These are phyloP conservation scores for Globisporangium nagaii DNA, from an alignment of 352 stramenopile genomes.

Conservation along the genomic window DNA sequence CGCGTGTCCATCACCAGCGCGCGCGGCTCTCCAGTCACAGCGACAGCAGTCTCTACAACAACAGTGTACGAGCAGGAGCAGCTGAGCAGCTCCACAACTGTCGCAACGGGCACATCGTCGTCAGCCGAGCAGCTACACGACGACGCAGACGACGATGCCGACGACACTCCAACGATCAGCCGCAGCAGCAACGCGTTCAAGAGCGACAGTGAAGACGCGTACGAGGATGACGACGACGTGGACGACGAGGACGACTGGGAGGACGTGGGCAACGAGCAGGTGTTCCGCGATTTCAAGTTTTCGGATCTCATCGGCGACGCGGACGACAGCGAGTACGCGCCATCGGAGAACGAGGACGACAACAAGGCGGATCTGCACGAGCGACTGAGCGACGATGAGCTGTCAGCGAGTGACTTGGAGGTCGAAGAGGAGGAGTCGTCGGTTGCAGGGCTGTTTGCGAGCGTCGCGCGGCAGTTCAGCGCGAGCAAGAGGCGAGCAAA, in stretches of 20 bases:
- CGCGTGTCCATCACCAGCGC: neutral
- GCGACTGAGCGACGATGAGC: neutral
- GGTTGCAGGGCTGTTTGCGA: slow-evolving; percentile 9
- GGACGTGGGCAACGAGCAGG: slow-evolving; percentile 1
- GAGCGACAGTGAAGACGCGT: neutral
- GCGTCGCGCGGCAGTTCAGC: neutral
- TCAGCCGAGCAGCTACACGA: neutral
- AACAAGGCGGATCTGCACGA: neutral
- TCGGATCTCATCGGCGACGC: neutral
- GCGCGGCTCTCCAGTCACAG: neutral
- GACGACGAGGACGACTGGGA: slow-evolving; percentile 10
- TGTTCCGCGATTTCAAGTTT: slow-evolving; percentile 10
- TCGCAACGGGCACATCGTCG: neutral
- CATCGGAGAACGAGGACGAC: neutral
- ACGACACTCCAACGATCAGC: neutral
- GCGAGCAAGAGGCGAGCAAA: neutral
- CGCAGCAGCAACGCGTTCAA: neutral
- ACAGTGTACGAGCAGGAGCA: neutral
- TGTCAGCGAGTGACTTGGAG: slow-evolving; percentile 1
- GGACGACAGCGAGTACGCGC: slow-evolving; percentile 14
- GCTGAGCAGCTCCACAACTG: neutral
- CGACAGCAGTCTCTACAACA: neutral
- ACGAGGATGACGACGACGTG: neutral
- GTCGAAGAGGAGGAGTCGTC: slow-evolving; percentile 11
- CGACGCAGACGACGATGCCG: neutral